Evolutionary conservation across 2,329 filamentous ascomycete species (phyloP).

Genomic region (Coleophoma cylindrospora): DNA sequence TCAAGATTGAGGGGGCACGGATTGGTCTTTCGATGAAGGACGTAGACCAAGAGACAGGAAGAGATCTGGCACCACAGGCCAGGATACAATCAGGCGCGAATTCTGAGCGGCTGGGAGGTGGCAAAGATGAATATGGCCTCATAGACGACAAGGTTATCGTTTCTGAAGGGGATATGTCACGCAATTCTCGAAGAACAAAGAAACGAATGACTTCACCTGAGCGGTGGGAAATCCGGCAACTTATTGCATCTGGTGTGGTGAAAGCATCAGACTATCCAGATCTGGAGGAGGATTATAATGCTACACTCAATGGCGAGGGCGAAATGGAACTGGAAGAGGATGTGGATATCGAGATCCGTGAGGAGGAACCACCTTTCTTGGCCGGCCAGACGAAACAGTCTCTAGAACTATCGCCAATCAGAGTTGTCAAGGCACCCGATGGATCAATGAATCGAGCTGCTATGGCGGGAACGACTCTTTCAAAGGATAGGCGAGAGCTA

Average conservation of each 20-base stretch:
- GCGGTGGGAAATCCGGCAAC: slow-evolving; percentile 93
- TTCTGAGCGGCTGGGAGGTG: slow-evolving; percentile 71
- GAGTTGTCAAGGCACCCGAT: slow-evolving; percentile 95
- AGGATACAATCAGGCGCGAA: slow-evolving; percentile 87
- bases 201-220: slow-evolving; percentile 97
- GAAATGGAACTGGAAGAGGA: slow-evolving; percentile 93
- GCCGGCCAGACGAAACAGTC: slow-evolving; percentile 96
- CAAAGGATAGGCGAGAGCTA: slow-evolving; percentile 85
- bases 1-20: slow-evolving; percentile 75
- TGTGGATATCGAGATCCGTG: slow-evolving; percentile 91
- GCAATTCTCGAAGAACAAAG: slow-evolving; percentile 56
- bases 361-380: slow-evolving; percentile 94
- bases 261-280: slow-evolving; percentile 94
- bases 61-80: slow-evolving; percentile 73
- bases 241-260: slow-evolving; percentile 91
- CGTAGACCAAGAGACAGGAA: slow-evolving; percentile 83
- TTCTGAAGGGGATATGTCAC: slow-evolving; percentile 53
- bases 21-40: slow-evolving; percentile 96
- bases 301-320: slow-evolving; percentile 78
- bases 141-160: slow-evolving; percentile 49
- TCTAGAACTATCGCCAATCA: slow-evolving; percentile 87
- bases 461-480: slow-evolving; percentile 83
- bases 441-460: slow-evolving; percentile 97
- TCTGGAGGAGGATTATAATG: slow-evolving; percentile 88
- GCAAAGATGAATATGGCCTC: slow-evolving; percentile 51